Percentiles rank a stretch among this genome's conserved stretches.
Evolutionary conservation across 139 green algal genomes (phyloP).

Genomic region (Mesotaenium endlicherianum): DNA sequence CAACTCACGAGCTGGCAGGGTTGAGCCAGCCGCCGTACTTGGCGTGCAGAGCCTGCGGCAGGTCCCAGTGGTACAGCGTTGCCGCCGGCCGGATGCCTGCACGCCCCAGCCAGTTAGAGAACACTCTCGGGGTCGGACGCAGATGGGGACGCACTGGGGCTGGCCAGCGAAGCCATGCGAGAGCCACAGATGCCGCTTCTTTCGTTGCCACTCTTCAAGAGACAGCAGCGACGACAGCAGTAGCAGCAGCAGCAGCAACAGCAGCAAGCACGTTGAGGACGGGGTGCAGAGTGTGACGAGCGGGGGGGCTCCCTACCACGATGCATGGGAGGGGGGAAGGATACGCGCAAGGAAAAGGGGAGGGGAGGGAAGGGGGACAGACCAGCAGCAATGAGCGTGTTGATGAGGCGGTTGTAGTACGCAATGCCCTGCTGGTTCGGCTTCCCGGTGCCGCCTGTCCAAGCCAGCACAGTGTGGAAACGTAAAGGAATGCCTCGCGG

Average conservation of each 20-base stretch:
- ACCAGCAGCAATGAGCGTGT: constrained; percentile 20
- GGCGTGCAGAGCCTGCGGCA: constrained; percentile 17
- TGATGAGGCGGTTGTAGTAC: constrained; percentile 41
- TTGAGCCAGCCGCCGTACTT: constrained; percentile 39
- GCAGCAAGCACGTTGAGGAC: too few species aligned
- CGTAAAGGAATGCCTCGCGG: too few species aligned
- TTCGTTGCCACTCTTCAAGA: too few species aligned
- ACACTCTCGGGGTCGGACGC: not conserved
- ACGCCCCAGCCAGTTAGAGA: not conserved
- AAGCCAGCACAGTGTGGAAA: too few species aligned
- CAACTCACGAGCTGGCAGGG: not conserved
- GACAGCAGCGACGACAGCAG: too few species aligned
- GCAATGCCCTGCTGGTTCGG: not conserved
- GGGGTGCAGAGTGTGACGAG: too few species aligned
- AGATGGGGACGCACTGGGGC: not conserved
- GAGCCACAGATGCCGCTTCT: too few species aligned
- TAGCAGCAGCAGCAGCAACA: too few species aligned
- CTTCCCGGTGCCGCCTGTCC: not conserved
- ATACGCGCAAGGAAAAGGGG: too few species aligned
- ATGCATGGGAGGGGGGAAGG: too few species aligned
- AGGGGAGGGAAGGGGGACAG: not conserved
- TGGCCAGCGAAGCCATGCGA: too few species aligned
- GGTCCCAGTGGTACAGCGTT: constrained; percentile 47
- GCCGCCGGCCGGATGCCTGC: constrained; percentile 25
- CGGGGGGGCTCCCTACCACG: too few species aligned